Base-by-base conservation (phyloP, 1,284 basidiomycete species). In the Amylostereum chailletii region DNA sequence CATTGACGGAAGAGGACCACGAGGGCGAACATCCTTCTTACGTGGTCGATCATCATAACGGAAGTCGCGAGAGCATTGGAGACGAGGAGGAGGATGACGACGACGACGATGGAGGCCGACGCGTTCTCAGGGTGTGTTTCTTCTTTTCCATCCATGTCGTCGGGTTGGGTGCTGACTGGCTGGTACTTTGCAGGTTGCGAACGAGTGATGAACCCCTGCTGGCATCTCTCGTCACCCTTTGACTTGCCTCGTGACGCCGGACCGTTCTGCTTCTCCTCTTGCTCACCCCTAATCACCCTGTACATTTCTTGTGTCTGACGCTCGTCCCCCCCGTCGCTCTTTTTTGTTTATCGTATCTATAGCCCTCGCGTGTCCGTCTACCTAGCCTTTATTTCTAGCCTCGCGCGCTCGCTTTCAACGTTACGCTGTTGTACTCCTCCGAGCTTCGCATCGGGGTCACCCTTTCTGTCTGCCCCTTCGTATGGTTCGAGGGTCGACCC, bases 101-200 rank as follows among this genome's bases (percentile, higher is more conserved):
- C 51, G 65, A 60, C 53, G 63, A 63, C 51, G 65, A 60, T 53
- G 62, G 54, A 42, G 62, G 62, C 53, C 48, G 56, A 46, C 52
- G 71, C 52, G 71, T 76, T 42, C 58, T 77, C 46, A 75, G 75
- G 71, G 74, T 76, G 41, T 37, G 68, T 57, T 41, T 19, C 9
- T 41, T 39, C 11, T 26, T 48, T 38, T 45, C 7, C 37, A 5
- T 47, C 29, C 9, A 27, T 47, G 26, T 19, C 30, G 38, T 26
- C 43, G 44, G 26, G 30, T 27, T 31, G 62, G 53, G 40, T 48
- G 19, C 34, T 49, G 42, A 36, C 34, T 39, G 11, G 19, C 47
- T 48, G 50, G 6, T 19, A 19, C 19, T 19, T 19, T 19, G 19
- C 49, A 71, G 69, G 69, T 71, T 45, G 69, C 69, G 3, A 71